These are phyloP conservation scores for Podaxis sp. DNA, from an alignment of 768 basidiomycete species.

Conservation along the genomic window DNA sequence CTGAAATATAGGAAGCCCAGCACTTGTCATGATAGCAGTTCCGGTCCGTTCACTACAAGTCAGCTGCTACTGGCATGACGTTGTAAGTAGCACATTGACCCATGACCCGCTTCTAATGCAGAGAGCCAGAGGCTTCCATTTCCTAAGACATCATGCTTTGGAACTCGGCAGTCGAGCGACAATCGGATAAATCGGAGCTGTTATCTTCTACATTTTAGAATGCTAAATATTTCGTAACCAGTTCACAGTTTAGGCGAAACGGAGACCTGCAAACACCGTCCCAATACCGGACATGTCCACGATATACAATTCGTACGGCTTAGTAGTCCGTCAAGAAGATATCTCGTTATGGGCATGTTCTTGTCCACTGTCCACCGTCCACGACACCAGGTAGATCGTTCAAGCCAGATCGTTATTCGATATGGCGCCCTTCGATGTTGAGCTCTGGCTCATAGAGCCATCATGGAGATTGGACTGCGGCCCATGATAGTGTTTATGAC, in stretches of 20 bases:
- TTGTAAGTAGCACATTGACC: not conserved
- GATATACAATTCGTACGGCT: not conserved
- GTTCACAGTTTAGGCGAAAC: not conserved
- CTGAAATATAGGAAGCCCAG: not conserved
- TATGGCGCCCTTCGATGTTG: not conserved
- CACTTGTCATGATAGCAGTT: not conserved
- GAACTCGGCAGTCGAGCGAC: not conserved
- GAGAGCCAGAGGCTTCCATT: not conserved
- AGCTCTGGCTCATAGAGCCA: conserved; percentile 13
- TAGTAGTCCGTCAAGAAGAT: too few species aligned
- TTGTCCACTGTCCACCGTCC: not conserved
- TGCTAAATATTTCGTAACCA: not conserved
- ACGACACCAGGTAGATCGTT: conserved; percentile 9
- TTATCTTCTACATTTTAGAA: not conserved
- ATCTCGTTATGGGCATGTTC: not conserved
- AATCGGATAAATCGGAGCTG: not conserved
- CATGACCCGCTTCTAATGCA: not conserved
- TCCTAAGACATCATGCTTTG: not conserved
- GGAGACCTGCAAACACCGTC: not conserved
- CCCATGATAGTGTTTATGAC: conserved; percentile 56
- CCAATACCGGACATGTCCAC: not conserved
- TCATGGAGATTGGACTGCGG: conserved; percentile 51
- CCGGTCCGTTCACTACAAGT: not conserved
- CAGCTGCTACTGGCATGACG: not conserved
- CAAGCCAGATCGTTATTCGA: conserved; percentile 4